phyloP scores from a whole-genome alignment of 2,329 filamentous ascomycete genomes.

The Aspergillus neotritici region DNA sequence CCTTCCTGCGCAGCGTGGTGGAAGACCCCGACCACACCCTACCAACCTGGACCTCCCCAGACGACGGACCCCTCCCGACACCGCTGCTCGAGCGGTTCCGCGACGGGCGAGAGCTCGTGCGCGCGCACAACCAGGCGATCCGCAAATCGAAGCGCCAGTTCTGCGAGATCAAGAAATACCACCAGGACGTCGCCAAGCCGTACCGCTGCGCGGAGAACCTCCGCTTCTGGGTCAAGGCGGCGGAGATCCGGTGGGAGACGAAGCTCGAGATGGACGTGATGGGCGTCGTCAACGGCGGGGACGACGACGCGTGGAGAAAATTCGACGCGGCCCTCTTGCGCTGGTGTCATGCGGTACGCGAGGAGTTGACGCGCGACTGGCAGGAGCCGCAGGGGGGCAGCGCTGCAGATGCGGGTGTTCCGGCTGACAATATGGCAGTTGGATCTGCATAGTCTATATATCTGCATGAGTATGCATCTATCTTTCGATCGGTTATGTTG shows the following conservation, averaged over 20 bases:
- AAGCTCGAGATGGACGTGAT: conserved; percentile 78
- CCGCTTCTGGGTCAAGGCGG: conserved; percentile 92
- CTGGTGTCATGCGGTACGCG: conserved; percentile 77
- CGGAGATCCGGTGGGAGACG: conserved; percentile 88
- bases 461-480: background rate
- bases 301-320: conserved; percentile 63
- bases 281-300: conserved; percentile 70
- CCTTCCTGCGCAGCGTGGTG: conserved; percentile 73
- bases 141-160: conserved; percentile 80
- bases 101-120: conserved; percentile 74
- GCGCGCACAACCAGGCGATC: conserved; percentile 84
- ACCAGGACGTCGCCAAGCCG: conserved; percentile 89
- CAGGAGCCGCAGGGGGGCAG: conserved; percentile 35
- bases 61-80: conserved; percentile 46
- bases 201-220: conserved; percentile 93
- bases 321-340: conserved; percentile 77
- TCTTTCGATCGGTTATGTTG: background rate
- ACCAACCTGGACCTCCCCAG: conserved; percentile 62
- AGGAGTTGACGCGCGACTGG: conserved; percentile 76
- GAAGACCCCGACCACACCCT: conserved; percentile 49
- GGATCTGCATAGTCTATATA: conserved; percentile 1
- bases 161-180: conserved; percentile 80
- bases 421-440: conserved; percentile 16
- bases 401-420: conserved; percentile 13
- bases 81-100: conserved; percentile 68